Base-by-base conservation (phyloP, 2,329 filamentous ascomycete genomes). In the Penicillium aurantiogriseum region DNA sequence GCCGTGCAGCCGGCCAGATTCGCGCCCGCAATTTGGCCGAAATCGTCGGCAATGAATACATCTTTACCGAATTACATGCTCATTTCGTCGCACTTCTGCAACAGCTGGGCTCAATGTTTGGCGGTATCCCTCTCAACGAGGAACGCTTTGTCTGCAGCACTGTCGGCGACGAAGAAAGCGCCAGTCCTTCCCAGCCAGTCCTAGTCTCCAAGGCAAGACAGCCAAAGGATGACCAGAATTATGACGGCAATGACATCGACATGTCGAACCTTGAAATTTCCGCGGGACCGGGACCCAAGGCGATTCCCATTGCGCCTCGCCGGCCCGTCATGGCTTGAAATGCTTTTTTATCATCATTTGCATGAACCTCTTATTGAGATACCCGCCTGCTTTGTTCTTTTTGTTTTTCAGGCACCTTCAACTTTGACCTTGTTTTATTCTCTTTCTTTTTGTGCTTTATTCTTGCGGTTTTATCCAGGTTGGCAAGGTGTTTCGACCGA, bases 21-120 rank as follows among this genome's bases (percentile, higher is more conserved):
- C 79, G 80, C 47, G 81, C 82, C 23, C 79, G 83, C 59, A 82
- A 80, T 54, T 71, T 85, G n/a, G 78, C 80, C 15, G 83, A 85
- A 66, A 84, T 85, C 49, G 80, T 84, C 6, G 83, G 83, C 38
- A 81, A 83, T 55, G 81, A 83, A 57, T 79, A 80, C 69, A 81
- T 85, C 62, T 85, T 85, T 63, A 79, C 83, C 11, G 80, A 84
- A 61, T 69, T 85, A 9, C 83, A 85, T 67, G 78, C 77, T 33
- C 74, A 80, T 53, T 85, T 85, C 67, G 77, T 80, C 19, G 75
- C 73, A n/a, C 65, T 81, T n/a, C 66, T 81, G 7, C 76, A 78
- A 57, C 76, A 79, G 57, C 65, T 81, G 25, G 76, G 79, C 10
- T 69, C 71, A 17, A 76, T 77, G 70, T 79, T 80, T 63, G 78